Conservation (phyloP, 345 rosid genomes). For the Isatis tinctoria region DNA sequence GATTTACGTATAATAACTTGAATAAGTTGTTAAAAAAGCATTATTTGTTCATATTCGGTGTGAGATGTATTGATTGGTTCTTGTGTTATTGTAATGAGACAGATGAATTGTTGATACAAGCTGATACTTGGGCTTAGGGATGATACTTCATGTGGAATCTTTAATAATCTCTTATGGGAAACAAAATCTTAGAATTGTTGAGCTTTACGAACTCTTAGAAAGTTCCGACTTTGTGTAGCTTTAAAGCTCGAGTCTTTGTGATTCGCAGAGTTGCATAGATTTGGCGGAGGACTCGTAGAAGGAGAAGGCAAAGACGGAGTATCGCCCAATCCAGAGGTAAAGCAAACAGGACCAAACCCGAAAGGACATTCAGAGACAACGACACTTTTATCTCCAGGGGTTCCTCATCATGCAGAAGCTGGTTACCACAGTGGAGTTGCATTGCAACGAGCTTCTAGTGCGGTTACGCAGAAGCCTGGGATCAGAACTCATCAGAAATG, state of each 20-base stretch:
- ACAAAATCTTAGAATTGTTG: neutral
- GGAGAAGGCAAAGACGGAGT: slow-evolving; percentile 54
- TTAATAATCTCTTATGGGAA: neutral
- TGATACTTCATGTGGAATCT: neutral
- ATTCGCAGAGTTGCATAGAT: slow-evolving; percentile 72
- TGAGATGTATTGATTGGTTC: too few species aligned
- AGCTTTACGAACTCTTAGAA: neutral
- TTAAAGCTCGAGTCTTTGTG: slow-evolving; percentile 9
- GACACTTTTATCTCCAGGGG: slow-evolving; percentile 41
- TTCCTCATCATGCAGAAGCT: slow-evolving; percentile 50
- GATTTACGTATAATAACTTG: neutral
- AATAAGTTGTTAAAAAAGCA: neutral
- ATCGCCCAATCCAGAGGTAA: slow-evolving; percentile 47
- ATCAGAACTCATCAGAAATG: slow-evolving; percentile 85
- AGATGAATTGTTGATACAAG: neutral
- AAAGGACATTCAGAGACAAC: slow-evolving; percentile 52
- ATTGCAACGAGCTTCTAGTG: slow-evolving; percentile 70
- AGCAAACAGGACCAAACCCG: slow-evolving; percentile 53
- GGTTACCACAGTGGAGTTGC: slow-evolving; percentile 54
- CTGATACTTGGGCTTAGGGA: too few species aligned
- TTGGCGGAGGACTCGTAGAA: slow-evolving; percentile 80
- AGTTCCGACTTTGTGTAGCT: neutral
- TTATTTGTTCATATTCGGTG: neutral
- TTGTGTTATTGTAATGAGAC: too few species aligned
- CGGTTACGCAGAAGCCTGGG: slow-evolving; percentile 67